Percentiles rank a stretch among this genome's conserved stretches.
Evolutionary conservation across 2,329 filamentous ascomycete genomes (phyloP).

Genomic region (Albophoma yamanashiensis): DNA sequence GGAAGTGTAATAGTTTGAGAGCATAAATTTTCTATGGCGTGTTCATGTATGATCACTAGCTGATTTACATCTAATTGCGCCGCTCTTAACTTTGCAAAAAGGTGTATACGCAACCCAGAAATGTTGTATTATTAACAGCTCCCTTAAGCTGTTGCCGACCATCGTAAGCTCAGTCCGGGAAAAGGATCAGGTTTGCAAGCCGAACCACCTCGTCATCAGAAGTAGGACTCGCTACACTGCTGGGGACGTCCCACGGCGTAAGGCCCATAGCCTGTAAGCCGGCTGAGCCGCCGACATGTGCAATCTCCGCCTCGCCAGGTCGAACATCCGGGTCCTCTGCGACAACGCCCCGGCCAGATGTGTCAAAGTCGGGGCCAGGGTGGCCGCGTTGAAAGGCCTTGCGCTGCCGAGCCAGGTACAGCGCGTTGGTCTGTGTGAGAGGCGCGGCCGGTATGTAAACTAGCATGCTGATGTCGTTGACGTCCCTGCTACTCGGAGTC

Average conservation of each 20-base stretch:
- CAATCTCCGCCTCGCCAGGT: slow-evolving; percentile 40
- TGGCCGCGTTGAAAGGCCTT: slow-evolving; percentile 46
- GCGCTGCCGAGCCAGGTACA: slow-evolving; percentile 46
- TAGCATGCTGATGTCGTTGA: slow-evolving; percentile 33
- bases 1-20: not conserved
- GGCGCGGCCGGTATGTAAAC: slow-evolving; percentile 45
- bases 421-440: slow-evolving; percentile 45
- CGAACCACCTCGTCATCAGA: slow-evolving; percentile 42
- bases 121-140: not conserved
- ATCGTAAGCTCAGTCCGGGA: not conserved
- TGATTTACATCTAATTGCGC: not conserved
- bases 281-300: slow-evolving; percentile 36
- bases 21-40: not conserved
- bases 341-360: slow-evolving; percentile 33
- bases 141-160: not conserved
- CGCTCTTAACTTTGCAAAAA: not conserved
- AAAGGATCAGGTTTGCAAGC: slow-evolving; percentile 40
- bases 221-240: slow-evolving; percentile 15
- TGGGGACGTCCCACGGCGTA: slow-evolving; percentile 33
- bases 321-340: slow-evolving; percentile 40
- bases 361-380: slow-evolving; percentile 45
- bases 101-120: no score
- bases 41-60: not conserved
- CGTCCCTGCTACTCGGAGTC: slow-evolving; percentile 6
- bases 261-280: slow-evolving; percentile 48